Percentiles rank a stretch among this genome's conserved stretches.
Conservation (phyloP, 2,329 filamentous ascomycete species). For the Didymella segeticola region DNA sequence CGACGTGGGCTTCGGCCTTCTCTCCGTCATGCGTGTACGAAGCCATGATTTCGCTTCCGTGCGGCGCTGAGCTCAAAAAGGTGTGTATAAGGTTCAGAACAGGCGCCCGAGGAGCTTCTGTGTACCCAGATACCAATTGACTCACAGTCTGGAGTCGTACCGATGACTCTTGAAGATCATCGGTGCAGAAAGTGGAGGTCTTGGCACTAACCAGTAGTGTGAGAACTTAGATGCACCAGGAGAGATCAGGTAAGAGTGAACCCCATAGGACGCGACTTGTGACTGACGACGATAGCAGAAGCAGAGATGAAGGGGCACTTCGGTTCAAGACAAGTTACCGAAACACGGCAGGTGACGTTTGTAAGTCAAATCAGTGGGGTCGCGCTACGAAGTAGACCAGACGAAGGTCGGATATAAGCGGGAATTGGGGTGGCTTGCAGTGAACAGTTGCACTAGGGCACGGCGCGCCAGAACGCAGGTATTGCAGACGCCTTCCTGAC, state of each 20-base stretch:
- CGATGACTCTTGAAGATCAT: slow-evolving; percentile 8
- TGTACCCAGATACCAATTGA: not conserved
- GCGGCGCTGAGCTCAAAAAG: not conserved
- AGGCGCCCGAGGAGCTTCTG: too few species aligned
- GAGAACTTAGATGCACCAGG: not conserved
- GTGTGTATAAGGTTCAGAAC: not conserved
- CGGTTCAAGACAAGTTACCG: not conserved
- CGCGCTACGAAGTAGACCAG: not conserved
- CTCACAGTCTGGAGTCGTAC: not conserved
- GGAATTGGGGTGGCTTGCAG: slow-evolving; percentile 6
- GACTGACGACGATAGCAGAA: not conserved
- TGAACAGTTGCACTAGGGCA: not conserved
- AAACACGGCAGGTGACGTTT: slow-evolving; percentile 7
- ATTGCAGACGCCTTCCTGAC: not conserved
- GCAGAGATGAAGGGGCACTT: not conserved
- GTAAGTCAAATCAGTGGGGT: slow-evolving; percentile 8
- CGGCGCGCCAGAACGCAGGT: not conserved
- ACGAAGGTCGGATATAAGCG: slow-evolving; percentile 17
- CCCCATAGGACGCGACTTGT: not conserved
- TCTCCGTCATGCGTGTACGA: slow-evolving; percentile 8
- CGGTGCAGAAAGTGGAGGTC: not conserved
- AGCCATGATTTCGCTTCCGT: not conserved
- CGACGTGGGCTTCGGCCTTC: slow-evolving; percentile 13
- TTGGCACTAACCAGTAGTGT: not conserved
- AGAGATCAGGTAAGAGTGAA: not conserved